A percentile compares a stretch with the other conserved stretches of the same genome.
phyloP scores from a whole-genome alignment of 2,329 filamentous ascomycete genomes.

The Diaporthe amygdali region DNA sequence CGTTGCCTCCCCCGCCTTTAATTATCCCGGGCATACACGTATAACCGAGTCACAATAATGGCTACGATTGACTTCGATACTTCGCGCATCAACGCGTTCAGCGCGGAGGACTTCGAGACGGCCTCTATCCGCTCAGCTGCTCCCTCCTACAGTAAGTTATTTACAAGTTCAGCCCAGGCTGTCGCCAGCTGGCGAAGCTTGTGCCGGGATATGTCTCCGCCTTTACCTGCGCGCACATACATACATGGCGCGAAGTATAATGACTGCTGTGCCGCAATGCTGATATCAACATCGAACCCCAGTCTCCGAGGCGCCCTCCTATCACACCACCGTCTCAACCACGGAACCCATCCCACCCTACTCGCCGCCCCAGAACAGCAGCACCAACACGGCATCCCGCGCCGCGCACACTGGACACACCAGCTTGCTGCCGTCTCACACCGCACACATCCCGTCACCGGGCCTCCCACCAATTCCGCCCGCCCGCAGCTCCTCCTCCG shows the following conservation, averaged over 20 bases:
- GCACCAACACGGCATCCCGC: slow-evolving; percentile 16
- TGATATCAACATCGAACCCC: slow-evolving; percentile 4
- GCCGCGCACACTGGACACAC: slow-evolving; percentile 27
- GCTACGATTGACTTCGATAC: slow-evolving; percentile 20
- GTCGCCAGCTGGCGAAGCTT: not conserved
- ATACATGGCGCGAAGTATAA: not conserved
- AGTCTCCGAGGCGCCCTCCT: slow-evolving; percentile 71
- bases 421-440: slow-evolving; percentile 36
- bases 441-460: slow-evolving; percentile 40
- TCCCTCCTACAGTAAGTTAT: slow-evolving; percentile 67
- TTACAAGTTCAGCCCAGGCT: not conserved
- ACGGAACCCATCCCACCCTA: slow-evolving; percentile 57
- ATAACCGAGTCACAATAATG: slow-evolving; percentile 11
- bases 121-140: slow-evolving; percentile 70
- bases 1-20: not conserved
- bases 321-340: slow-evolving; percentile 56
- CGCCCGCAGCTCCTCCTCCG: slow-evolving; percentile 34
- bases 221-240: not conserved
- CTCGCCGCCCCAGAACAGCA: slow-evolving; percentile 40
- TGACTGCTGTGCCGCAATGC: not conserved
- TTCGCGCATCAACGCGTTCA: slow-evolving; percentile 25
- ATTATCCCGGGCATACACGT: not conserved
- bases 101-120: slow-evolving; percentile 67
- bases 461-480: slow-evolving; percentile 59
- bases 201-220: not conserved